These are phyloP conservation scores for Calocybe gangraenosa DNA, from an alignment of 768 basidiomycete genomes.

Conservation along the genomic window DNA sequence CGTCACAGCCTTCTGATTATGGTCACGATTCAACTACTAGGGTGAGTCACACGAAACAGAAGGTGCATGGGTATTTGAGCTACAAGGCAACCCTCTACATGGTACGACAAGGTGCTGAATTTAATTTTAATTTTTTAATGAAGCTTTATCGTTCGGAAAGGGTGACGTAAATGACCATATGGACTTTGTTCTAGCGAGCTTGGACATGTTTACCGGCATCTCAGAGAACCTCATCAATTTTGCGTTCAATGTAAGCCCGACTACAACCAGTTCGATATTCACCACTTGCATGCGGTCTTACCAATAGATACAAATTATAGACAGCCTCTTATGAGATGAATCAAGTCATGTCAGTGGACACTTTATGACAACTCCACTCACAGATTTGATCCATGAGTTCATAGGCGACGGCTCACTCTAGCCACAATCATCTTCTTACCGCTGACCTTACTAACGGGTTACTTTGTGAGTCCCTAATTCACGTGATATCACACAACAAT, in stretches of 20 bases:
- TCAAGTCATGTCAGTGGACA: conserved; percentile 49
- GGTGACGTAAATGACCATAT: conserved; percentile 73
- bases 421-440: conserved; percentile 71
- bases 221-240: conserved; percentile 67
- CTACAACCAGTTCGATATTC: too few relatives aligned
- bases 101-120: conserved; percentile 35
- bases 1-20: background rate
- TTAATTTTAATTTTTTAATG: background rate
- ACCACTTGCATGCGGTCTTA: background rate
- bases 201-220: conserved; percentile 66
- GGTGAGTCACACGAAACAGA: background rate
- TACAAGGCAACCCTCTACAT: conserved; percentile 64
- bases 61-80: conserved; percentile 50
- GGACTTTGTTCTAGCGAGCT: conserved; percentile 57
- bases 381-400: background rate
- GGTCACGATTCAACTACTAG: background rate
- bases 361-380: conserved; percentile 1
- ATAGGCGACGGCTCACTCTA: conserved; percentile 60
- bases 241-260: conserved; percentile 59
- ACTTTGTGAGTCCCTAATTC: conserved; percentile 38
- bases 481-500: too few relatives aligned
- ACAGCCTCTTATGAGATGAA: conserved; percentile 73
- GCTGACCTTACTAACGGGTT: conserved; percentile 65
- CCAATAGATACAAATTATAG: too few relatives aligned
- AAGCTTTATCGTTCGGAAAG: conserved; percentile 24